Evolutionary conservation across 495 filamentous ascomycete species (phyloP), one percentile per base, ranked within the genome.

Genomic region (Aspergillus cavernicola): DNA sequence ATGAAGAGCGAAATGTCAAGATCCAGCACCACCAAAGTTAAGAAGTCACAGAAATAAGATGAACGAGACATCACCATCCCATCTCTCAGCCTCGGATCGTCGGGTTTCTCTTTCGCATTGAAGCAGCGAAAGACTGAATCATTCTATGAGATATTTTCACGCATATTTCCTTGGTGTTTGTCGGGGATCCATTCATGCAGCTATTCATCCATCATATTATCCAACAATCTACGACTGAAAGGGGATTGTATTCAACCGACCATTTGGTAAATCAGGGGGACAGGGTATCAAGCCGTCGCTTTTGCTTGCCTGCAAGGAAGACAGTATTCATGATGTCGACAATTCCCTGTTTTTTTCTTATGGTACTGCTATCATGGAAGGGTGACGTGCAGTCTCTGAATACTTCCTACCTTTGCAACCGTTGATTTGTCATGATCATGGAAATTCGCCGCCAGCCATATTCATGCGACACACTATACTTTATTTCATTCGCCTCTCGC

Each of bases 1-100:
- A 76, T 80, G 73, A 77, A 77, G 58, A 68, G 62, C 53, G 74
- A 77, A 62, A 71, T 75, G 60, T 69, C 66, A 10, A 67, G 69
- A 42, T 57, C 59, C 9, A 74, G 72, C 46, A 68, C 67, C 23
- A 75, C 67, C 23, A 75, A 74, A 58, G 66, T 67, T 51, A 73
- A 67, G 45, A 77, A 77, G 58, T 68, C 70, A 38, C 71, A 72
- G 53, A 74, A 74, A 61, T 76, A 73, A 51, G 40, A 49, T 32
- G 41, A 39, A 35, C 50, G 41, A 23, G 19, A 6, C 10, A 35
- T 33, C 39, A 3, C 16, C 38, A 22, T 35, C 44, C 36, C 31
- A 38, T 16, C 49, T 53, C 39, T 36, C 23, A 36, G 23, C 18
- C 11, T 24, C 29, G 28, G 15, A 56, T 42, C 42, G 47, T 53